These are phyloP conservation scores for Aureobasidium sp. DNA, from an alignment of 2,329 filamentous ascomycete genomes.

Conservation along the genomic window DNA sequence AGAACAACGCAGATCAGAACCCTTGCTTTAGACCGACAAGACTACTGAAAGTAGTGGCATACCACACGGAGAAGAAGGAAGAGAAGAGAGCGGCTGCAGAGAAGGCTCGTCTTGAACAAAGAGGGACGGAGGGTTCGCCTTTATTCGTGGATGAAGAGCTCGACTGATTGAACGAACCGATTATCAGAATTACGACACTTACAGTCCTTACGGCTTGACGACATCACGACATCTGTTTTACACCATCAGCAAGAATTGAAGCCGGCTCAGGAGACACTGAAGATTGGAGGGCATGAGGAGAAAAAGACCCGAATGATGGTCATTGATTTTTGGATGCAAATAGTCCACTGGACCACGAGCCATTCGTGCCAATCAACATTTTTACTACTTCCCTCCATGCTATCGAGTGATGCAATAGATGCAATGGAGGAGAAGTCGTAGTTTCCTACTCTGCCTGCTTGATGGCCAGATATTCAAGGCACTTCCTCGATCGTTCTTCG, in stretches of 20 bases:
- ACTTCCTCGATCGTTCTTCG: no score
- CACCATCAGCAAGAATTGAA: no score
- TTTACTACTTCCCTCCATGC: no score
- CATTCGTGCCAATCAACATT: no score
- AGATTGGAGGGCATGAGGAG: no score
- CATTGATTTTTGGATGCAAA: background rate
- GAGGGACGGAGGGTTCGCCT: background rate
- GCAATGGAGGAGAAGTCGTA: no score
- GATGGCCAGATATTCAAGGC: no score
- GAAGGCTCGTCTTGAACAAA: background rate
- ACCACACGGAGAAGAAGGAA: constrained; percentile 2
- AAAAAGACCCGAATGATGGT: background rate
- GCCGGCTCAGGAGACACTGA: no score
- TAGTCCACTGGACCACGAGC: no score
- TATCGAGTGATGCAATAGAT: no score
- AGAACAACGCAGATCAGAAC: background rate
- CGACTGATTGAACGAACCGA: background rate
- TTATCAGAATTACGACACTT: no score
- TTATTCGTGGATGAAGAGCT: background rate
- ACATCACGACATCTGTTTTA: background rate
- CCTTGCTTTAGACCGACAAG: background rate
- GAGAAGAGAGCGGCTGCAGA: background rate
- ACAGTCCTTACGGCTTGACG: background rate
- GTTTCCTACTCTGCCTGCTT: no score
- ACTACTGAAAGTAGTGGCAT: background rate